These are phyloP conservation scores for Zygosaccharomyces siamensis DNA, from an alignment of 805 yeast species.

Conservation along the genomic window DNA sequence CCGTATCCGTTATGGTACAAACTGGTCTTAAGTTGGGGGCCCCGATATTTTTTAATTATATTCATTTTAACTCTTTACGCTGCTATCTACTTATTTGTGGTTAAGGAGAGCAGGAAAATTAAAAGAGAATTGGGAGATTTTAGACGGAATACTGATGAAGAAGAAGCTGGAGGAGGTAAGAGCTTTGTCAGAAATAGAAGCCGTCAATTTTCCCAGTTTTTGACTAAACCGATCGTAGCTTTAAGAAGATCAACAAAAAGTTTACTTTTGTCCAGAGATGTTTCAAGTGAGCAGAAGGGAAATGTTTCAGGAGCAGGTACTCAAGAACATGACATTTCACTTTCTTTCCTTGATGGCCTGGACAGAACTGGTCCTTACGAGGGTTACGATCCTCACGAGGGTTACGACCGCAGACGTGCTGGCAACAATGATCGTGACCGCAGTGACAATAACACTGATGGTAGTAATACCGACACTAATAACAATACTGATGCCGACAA, in stretches of 20 bases:
- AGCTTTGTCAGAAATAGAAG: constrained; percentile 4
- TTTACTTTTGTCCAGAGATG: constrained; percentile 12
- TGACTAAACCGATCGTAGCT: constrained; percentile 10
- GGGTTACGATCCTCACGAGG: background rate
- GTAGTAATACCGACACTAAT: background rate
- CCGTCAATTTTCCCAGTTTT: background rate
- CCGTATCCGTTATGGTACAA: constrained; percentile 68
- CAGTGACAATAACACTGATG: background rate
- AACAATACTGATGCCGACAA: background rate
- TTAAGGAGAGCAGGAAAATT: constrained; percentile 52
- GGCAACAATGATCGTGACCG: background rate
- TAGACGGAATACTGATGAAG: constrained; percentile 12
- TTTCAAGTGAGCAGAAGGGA: background rate
- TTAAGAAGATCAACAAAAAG: constrained; percentile 14
- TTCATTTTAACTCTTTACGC: constrained; percentile 60
- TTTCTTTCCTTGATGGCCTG: background rate
- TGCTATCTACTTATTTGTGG: constrained; percentile 68
- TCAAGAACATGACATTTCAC: background rate
- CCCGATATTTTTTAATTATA: constrained; percentile 64
- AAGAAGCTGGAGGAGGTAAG: constrained; percentile 3
- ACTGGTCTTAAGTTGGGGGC: constrained; percentile 72
- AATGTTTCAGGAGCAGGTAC: background rate
- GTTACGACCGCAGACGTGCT: background rate
- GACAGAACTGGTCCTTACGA: background rate
- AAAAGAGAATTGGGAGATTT: constrained; percentile 37